Conservation (phyloP, 2,329 filamentous ascomycete species). For the Fusarium anthophilum region DNA sequence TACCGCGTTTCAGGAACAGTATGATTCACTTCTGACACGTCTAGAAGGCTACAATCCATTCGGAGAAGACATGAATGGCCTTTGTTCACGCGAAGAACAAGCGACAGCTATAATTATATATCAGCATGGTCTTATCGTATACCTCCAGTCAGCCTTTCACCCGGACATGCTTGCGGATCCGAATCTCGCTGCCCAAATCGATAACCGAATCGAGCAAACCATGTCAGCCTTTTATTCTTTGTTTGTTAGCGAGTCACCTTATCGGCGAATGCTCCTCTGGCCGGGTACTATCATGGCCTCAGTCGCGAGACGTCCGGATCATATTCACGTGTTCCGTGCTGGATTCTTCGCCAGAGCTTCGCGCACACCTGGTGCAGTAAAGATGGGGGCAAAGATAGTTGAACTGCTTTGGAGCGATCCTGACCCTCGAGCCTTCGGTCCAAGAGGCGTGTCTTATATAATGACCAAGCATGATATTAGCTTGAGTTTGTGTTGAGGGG, state of each 20-base stretch:
- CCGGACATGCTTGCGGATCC: neutral
- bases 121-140: neutral
- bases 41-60: neutral
- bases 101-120: neutral
- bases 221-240: neutral
- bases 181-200: neutral
- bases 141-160: neutral
- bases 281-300: slow-evolving; percentile 8
- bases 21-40: neutral
- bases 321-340: neutral
- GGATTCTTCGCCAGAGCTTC: neutral
- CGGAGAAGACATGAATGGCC: neutral
- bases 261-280: slow-evolving; percentile 9
- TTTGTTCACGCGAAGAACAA: neutral
- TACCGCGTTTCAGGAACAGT: neutral
- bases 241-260: neutral
- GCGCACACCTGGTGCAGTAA: neutral
- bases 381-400: neutral
- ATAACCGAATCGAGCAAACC: neutral
- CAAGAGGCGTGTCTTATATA: neutral
- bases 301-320: neutral
- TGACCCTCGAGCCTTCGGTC: neutral
- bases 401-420: neutral
- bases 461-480: slow-evolving; percentile 13
- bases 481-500: neutral